Percentiles rank a stretch among this genome's conserved stretches.
Evolutionary conservation across 257 asterid genomes (phyloP).

Genomic region (Solanum okadae): DNA sequence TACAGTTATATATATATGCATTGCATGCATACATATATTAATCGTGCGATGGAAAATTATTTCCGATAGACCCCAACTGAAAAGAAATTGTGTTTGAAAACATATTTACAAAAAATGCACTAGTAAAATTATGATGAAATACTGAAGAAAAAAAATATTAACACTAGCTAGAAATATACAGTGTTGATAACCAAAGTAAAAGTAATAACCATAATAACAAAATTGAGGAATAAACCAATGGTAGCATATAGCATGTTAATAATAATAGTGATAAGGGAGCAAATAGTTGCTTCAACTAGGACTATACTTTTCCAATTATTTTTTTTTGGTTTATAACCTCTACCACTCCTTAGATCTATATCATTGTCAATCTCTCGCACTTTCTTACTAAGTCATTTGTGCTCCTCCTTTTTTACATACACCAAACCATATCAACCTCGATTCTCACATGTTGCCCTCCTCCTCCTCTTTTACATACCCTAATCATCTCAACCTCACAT

Average conservation of each 20-base stretch:
- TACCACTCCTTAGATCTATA: no score
- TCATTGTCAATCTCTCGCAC: not conserved
- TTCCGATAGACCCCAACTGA: fast-evolving
- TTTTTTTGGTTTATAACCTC: not conserved
- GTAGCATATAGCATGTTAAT: not conserved
- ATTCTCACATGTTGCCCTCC: not conserved
- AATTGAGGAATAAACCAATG: not conserved
- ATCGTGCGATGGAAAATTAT: not conserved
- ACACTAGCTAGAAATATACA: not conserved
- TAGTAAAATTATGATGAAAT: not conserved
- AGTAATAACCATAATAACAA: not conserved
- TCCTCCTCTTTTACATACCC: not conserved
- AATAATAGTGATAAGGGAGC: not conserved
- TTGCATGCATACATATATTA: not conserved
- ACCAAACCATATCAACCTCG: not conserved
- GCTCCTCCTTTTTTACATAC: not conserved
- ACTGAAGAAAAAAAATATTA: not conserved
- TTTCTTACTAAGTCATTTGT: not conserved
- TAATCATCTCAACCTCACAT: fast-evolving
- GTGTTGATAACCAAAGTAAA: not conserved
- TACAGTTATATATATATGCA: not conserved
- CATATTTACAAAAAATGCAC: not conserved
- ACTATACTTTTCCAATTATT: not conserved
- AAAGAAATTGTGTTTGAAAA: fast-evolving
- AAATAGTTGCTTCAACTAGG: not conserved